These are phyloP conservation scores for Phragmites australis DNA, from an alignment of 176 grass and related monocot genomes.

Conservation along the genomic window DNA sequence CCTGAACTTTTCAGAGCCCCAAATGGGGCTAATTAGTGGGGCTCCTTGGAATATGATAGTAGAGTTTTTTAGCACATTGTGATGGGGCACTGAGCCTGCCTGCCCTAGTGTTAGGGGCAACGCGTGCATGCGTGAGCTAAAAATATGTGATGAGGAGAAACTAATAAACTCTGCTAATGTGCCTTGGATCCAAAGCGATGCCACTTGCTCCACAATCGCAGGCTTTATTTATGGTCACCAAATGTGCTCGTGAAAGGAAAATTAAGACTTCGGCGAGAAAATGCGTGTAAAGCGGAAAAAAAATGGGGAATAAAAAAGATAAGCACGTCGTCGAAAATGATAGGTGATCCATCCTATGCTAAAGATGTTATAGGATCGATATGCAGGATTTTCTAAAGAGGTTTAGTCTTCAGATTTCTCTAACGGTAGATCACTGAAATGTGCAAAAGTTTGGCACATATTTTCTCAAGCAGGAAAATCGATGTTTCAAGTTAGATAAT, in stretches of 20 bases:
- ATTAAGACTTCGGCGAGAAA: background rate
- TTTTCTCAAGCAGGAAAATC: background rate
- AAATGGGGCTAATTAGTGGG: constrained; percentile 50
- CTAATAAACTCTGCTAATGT: background rate
- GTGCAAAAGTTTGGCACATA: background rate
- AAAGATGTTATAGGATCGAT: background rate
- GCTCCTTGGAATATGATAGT: constrained; percentile 34
- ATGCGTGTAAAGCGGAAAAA: background rate
- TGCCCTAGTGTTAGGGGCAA: constrained; percentile 38
- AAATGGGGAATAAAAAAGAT: background rate
- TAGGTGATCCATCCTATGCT: background rate
- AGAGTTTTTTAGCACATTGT: constrained; percentile 37
- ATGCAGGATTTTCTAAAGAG: no score
- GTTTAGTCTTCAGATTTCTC: no score
- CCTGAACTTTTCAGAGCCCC: constrained; percentile 20
- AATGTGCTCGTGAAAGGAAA: constrained; percentile 2
- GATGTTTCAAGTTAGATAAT: background rate
- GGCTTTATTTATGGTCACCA: constrained; percentile 42
- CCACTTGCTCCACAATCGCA: constrained; percentile 39
- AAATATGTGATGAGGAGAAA: background rate
- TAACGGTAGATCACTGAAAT: background rate
- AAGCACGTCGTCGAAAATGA: background rate
- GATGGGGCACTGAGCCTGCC: constrained; percentile 28
- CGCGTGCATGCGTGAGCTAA: constrained; percentile 19
- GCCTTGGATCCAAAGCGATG: constrained; percentile 46